A percentile compares a stretch with the other conserved stretches of the same genome.
Conservation (phyloP, 257 asterid species). For the Jacaranda copaia region DNA sequence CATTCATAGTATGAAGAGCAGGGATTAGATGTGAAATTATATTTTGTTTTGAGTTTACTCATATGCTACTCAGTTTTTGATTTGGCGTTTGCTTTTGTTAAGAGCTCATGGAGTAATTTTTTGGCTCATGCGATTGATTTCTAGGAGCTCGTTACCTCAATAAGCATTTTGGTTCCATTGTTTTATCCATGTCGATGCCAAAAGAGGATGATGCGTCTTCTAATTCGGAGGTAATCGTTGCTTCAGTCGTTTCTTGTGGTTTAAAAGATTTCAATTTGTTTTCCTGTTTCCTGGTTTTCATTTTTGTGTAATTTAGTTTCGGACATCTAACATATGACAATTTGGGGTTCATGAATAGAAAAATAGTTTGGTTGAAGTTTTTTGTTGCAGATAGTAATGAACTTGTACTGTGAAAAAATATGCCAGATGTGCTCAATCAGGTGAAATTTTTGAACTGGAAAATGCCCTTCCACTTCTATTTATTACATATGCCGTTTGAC, state of each 20-base stretch:
- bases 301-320: conserved; percentile 2
- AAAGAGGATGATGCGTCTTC: conserved; percentile 53
- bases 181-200: conserved; percentile 51
- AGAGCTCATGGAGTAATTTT: background rate
- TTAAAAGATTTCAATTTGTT: background rate
- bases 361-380: no score
- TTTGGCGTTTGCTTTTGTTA: conserved; percentile 5
- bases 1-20: background rate
- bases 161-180: conserved; percentile 29
- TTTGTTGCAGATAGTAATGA: no score
- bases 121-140: conserved; percentile 30
- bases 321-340: background rate
- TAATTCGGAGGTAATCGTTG: conserved; percentile 57
- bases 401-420: no score
- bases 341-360: background rate
- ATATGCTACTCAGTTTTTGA: background rate
- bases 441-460: no score
- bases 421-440: no score
- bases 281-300: conserved; percentile 9
- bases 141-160: conserved; percentile 27
- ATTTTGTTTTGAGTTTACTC: background rate
- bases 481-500: no score
- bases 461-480: no score
- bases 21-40: background rate
- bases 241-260: background rate